Percentiles rank a stretch among this genome's conserved stretches.
Conservation (phyloP, 2,329 filamentous ascomycete species). For the Colletotrichum plurivorum region DNA sequence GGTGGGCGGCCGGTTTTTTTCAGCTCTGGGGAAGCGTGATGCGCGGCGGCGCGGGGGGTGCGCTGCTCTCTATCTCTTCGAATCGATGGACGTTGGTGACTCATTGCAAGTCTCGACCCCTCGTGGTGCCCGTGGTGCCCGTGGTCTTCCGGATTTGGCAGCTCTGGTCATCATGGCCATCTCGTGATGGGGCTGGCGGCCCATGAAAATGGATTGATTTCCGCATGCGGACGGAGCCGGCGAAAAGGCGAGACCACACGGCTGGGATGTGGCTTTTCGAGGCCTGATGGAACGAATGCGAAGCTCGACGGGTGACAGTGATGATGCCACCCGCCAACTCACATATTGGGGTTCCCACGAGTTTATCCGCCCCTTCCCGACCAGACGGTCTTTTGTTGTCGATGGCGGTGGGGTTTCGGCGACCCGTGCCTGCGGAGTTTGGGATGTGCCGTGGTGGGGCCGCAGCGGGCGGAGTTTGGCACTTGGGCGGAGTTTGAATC, state of each 20-base stretch:
- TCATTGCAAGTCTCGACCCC: constrained; percentile 3
- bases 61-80: neutral
- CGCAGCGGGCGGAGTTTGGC: constrained; percentile 33
- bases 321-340: no score
- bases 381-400: neutral
- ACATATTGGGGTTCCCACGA: neutral
- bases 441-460: constrained; percentile 22
- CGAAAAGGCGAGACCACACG: constrained; percentile 10
- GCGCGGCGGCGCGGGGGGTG: neutral
- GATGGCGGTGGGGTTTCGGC: constrained; percentile 29
- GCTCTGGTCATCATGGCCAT: neutral
- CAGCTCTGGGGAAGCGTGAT: constrained; percentile 3
- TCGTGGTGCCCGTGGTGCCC: neutral
- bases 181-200: neutral
- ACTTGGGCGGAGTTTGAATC: constrained; percentile 28
- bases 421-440: constrained; percentile 24
- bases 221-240: constrained; percentile 25
- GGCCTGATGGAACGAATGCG: no score
- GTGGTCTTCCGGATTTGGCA: neutral
- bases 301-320: no score
- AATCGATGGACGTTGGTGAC: constrained; percentile 9
- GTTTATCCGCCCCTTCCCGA: neutral
- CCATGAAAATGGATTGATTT: neutral
- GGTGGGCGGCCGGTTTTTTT: neutral
- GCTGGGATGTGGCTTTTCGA: neutral